phyloP scores from a whole-genome alignment of 2,329 filamentous ascomycete genomes.

The Alternaria sp. region DNA sequence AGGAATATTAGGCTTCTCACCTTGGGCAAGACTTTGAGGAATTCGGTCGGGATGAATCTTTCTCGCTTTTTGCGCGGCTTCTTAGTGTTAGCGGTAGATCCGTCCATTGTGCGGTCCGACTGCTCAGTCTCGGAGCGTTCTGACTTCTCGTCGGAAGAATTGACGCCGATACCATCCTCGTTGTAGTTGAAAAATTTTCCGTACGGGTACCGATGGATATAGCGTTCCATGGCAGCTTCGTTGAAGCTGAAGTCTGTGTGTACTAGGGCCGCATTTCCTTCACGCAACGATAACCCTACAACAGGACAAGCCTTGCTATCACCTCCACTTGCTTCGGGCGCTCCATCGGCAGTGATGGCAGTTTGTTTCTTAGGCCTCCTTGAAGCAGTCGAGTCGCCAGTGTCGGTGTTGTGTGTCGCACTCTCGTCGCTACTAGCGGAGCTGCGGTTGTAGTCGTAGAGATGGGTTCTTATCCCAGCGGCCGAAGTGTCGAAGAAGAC shows the following conservation, averaged over 20 bases:
- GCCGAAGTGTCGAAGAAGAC: constrained; percentile 49
- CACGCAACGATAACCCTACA: constrained; percentile 33
- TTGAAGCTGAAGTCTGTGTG: constrained; percentile 44
- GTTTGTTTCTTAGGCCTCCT: constrained; percentile 28
- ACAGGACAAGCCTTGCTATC: constrained; percentile 39
- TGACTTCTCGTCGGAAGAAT: constrained; percentile 44
- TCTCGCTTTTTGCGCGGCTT: constrained; percentile 37
- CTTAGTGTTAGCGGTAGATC: constrained; percentile 17
- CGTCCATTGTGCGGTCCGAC: constrained; percentile 33
- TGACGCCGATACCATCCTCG: constrained; percentile 43
- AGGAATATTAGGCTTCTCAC: constrained; percentile 49
- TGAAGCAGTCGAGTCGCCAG: constrained; percentile 35
- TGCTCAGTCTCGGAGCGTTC: constrained; percentile 42
- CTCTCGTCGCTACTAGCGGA: constrained; percentile 39
- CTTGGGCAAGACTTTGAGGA: constrained; percentile 43
- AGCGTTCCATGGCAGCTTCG: constrained; percentile 46
- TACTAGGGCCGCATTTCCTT: constrained; percentile 26
- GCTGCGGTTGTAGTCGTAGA: constrained; percentile 30
- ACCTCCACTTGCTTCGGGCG: constrained; percentile 9
- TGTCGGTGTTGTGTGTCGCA: constrained; percentile 43
- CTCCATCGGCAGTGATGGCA: constrained; percentile 6
- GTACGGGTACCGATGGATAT: constrained; percentile 44
- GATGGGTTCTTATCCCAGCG: constrained; percentile 37
- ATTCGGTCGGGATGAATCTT: constrained; percentile 44
- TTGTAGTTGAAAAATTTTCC: constrained; percentile 50